A percentile compares a stretch with the other conserved stretches of the same genome.
Evolutionary conservation across 129 eudicot genomes (phyloP).

Genomic region (Flaveria robusta): DNA sequence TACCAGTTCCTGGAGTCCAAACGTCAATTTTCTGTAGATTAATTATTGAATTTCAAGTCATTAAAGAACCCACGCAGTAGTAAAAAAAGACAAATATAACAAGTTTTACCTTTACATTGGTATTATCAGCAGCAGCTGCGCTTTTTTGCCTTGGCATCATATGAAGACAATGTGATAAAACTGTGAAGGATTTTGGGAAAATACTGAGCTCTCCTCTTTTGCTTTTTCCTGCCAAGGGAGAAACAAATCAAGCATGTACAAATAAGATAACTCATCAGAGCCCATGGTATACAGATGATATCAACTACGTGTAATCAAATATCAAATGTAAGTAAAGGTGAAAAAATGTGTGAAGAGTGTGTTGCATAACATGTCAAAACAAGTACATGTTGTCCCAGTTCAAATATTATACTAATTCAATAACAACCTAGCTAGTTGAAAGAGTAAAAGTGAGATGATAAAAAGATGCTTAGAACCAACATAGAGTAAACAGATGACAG

Average conservation of each 20-base stretch:
- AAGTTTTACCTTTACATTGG: conserved; percentile 49
- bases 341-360: neutral
- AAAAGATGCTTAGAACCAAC: neutral
- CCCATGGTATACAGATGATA: neutral
- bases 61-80: conserved; percentile 10
- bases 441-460: neutral
- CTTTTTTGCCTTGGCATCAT: conserved; percentile 87
- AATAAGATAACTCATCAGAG: neutral
- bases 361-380: neutral
- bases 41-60: conserved; percentile 18
- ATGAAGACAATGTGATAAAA: conserved; percentile 87
- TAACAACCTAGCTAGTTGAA: neutral
- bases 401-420: neutral
- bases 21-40: conserved; percentile 55
- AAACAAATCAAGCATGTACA: neutral
- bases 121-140: conserved; percentile 55
- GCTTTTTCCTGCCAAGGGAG: conserved; percentile 61
- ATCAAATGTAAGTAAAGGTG: neutral
- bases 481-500: neutral
- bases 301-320: neutral
- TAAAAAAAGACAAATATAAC: neutral
- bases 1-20: conserved; percentile 79
- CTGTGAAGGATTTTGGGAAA: conserved; percentile 70
- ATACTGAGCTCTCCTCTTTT: conserved; percentile 91
- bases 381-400: neutral